Conservation (phyloP, 345 rosid species). For the Ceriops decandra region DNA sequence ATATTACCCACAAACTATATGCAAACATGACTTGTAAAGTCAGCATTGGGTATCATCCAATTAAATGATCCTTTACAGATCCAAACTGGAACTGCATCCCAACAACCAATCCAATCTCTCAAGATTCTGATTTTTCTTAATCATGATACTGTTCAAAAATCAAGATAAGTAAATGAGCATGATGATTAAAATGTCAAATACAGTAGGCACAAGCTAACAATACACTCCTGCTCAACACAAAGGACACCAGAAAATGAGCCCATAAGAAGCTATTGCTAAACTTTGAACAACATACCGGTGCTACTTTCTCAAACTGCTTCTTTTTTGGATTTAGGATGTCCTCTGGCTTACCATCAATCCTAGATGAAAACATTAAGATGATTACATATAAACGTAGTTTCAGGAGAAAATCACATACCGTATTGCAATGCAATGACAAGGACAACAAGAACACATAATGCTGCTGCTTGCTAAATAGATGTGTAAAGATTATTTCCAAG, state of each 20-base stretch:
- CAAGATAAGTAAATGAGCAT: background rate
- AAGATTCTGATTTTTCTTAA: background rate
- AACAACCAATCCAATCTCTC: background rate
- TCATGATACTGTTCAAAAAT: background rate
- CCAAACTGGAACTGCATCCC: constrained; percentile 4
- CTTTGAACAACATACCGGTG: constrained; percentile 52
- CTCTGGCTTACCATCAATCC: constrained; percentile 97
- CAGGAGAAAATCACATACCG: background rate
- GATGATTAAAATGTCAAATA: too few relatives aligned
- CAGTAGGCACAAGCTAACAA: background rate
- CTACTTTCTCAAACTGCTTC: constrained; percentile 92
- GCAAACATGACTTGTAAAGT: background rate
- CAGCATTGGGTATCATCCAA: background rate
- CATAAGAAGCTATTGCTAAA: background rate
- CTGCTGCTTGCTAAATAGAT: background rate
- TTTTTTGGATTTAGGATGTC: constrained; percentile 90
- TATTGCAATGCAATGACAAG: background rate
- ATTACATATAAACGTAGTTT: background rate
- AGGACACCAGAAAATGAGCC: background rate
- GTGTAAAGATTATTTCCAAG: background rate
- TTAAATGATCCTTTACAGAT: background rate
- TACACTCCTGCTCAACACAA: background rate
- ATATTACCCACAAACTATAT: background rate
- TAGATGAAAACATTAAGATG: constrained; percentile 22
- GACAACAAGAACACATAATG: background rate